Base-by-base conservation (phyloP, 805 yeast species). In the Cyberlindnera misumaiensis region DNA sequence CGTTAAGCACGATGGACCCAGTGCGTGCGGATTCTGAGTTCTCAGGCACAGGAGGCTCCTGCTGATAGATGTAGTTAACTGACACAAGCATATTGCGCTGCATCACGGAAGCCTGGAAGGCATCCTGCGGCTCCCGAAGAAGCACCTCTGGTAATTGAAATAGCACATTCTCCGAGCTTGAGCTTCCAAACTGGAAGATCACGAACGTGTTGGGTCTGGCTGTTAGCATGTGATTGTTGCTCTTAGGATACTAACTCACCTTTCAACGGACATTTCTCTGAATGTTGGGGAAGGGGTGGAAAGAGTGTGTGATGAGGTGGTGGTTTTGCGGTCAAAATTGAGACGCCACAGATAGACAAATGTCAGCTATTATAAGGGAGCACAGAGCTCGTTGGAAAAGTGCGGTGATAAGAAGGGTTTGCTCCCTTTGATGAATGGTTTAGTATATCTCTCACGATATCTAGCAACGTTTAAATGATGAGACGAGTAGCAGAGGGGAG, bases 1-100 rank as follows among this genome's bases (percentile, higher is more conserved):
- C 74, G 30, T 80, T 75, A 48, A 82, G 60, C 26, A 79, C 69
- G 27, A 82, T 62, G 2, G 83, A 72, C 0, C 86, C 86, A 1
- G 77, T 62, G 30, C 73, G 61, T 12, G 33, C 35, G 11, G 22
- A 14, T n/a, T 32, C 34, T 10, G 28, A 40, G 34, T 4, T 14
- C 22, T 30, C 26, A 15, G 20, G 16, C 30, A 18, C 28, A 5
- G 24, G 16, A 8, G 44, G 30, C 13, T 40, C 42, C 13, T 44
- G 46, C 11, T 53, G 46, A 39, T 52, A 56, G 6, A 62, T 55
- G 46, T 67, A 67, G 40, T 63, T 65, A 2, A 67, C 70, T 3
- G 71, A 64, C 11, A 67, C 24, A 20, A 20, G 24, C 24, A 20
- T 20, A 8, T 20, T 20, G 24, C 24, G 24, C 24, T 20, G 24